These are phyloP conservation scores for Salix brachista DNA, from an alignment of 345 rosid genomes.

Conservation along the genomic window DNA sequence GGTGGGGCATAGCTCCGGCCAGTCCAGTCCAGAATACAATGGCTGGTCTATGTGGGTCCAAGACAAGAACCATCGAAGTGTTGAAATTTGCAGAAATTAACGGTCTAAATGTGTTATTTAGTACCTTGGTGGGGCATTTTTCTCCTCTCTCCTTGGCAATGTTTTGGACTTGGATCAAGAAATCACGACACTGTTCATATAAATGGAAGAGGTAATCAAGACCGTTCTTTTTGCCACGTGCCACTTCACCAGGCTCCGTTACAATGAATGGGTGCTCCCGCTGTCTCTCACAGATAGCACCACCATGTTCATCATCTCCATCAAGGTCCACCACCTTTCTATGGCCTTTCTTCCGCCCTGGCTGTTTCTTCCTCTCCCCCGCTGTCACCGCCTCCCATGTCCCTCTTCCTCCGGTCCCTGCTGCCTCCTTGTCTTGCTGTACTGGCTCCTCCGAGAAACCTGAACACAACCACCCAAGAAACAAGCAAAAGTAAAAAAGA, in stretches of 20 bases:
- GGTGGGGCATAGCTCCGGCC: not conserved
- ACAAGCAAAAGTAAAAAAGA: not conserved
- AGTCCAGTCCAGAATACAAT: not conserved
- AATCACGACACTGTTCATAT: conserved; percentile 96
- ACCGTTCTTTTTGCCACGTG: conserved; percentile 99
- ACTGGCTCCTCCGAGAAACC: conserved; percentile 86
- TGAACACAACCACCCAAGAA: conserved; percentile 21
- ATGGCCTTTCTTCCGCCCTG: conserved; percentile 43
- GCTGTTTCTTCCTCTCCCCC: conserved; percentile 27
- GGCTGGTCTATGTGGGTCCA: not conserved
- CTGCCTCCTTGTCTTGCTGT: conserved; percentile 65
- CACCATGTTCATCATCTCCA: conserved; percentile 39
- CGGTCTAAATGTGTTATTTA: conserved; percentile 1
- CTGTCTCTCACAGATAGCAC: conserved; percentile 57
- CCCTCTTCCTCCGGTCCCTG: conserved; percentile 54
- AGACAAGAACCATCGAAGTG: not conserved
- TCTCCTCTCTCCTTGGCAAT: conserved; percentile 94
- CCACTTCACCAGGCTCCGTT: conserved; percentile 99
- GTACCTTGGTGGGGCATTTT: conserved; percentile 96
- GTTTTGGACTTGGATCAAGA: conserved; percentile 84
- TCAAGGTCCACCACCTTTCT: conserved; percentile 42
- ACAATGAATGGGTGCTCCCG: conserved; percentile 99
- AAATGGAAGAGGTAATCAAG: conserved; percentile 97
- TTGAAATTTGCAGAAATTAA: not conserved
- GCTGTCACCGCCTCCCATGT: conserved; percentile 43